phyloP scores from a whole-genome alignment of 1,284 basidiomycete genomes.

The Schizophyllum commune region DNA sequence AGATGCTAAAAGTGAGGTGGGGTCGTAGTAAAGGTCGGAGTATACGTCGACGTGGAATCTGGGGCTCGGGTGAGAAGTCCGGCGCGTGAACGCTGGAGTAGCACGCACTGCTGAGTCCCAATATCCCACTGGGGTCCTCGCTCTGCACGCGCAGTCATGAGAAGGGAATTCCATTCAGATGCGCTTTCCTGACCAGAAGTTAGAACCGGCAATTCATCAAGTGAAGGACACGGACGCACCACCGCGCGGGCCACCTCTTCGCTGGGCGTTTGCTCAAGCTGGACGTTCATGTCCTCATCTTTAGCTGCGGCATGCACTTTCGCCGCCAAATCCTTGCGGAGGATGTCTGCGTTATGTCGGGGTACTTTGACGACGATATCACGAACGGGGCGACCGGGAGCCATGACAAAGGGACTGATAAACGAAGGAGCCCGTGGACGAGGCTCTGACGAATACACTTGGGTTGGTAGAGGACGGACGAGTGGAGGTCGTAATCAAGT shows the following conservation, averaged over 20 bases:
- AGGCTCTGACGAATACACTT: too few relatives aligned
- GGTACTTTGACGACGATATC: constrained; percentile 60
- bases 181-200: constrained; percentile 52
- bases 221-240: neutral
- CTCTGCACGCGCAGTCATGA: constrained; percentile 68
- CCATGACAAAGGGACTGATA: constrained; percentile 33
- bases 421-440: too few relatives aligned
- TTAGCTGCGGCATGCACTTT: constrained; percentile 51
- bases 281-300: constrained; percentile 40
- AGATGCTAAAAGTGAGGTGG: constrained; percentile 37
- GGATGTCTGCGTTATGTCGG: constrained; percentile 63
- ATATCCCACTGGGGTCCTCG: constrained; percentile 82
- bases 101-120: constrained; percentile 67
- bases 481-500: too few relatives aligned
- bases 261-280: constrained; percentile 54
- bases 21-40: constrained; percentile 61
- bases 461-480: too few relatives aligned
- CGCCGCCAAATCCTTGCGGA: constrained; percentile 52
- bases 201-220: constrained; percentile 1
- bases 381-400: constrained; percentile 43
- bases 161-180: constrained; percentile 76
- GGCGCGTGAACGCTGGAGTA: neutral
- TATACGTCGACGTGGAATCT: constrained; percentile 62
- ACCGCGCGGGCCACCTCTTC: constrained; percentile 55
- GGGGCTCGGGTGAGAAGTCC: constrained; percentile 9